Conservation (phyloP, 257 asterid species). For the Knoxia roxburghii region DNA sequence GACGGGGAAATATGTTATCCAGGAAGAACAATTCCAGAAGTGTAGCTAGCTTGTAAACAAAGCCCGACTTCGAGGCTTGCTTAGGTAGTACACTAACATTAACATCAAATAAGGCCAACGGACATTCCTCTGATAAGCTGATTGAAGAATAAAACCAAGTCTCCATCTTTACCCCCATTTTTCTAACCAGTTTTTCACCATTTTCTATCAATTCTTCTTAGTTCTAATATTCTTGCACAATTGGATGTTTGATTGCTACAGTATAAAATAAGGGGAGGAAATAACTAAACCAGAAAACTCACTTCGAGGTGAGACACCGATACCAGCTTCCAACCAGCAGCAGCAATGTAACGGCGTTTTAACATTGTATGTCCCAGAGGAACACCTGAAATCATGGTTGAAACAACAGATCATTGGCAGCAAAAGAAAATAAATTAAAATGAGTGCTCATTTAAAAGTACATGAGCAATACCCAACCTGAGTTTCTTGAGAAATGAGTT, state of each 20-base stretch:
- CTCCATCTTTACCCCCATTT: too few relatives aligned
- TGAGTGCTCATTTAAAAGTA: neutral
- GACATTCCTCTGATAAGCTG: too few relatives aligned
- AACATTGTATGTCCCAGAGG: conserved; percentile 86
- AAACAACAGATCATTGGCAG: conserved; percentile 4
- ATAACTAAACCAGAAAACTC: conserved; percentile 24
- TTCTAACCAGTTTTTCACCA: too few relatives aligned
- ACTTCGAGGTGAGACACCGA: conserved; percentile 73
- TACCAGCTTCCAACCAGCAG: conserved; percentile 85
- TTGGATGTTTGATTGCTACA: neutral
- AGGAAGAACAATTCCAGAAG: too few relatives aligned
- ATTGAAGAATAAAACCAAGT: too few relatives aligned
- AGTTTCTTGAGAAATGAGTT: conserved; percentile 91
- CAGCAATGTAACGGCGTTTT: conserved; percentile 70
- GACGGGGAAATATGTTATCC: too few relatives aligned
- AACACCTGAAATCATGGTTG: conserved; percentile 42
- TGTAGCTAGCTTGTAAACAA: too few relatives aligned
- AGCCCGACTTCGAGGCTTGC: too few relatives aligned
- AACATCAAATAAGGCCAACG: too few relatives aligned
- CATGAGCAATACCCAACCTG: conserved; percentile 38
- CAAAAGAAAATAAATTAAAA: neutral
- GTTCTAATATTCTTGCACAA: neutral
- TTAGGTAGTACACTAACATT: too few relatives aligned
- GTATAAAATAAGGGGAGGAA: neutral
- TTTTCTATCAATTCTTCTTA: too few relatives aligned